Base-by-base conservation (phyloP, 345 rosid species). In the Eucalyptus sp. region DNA sequence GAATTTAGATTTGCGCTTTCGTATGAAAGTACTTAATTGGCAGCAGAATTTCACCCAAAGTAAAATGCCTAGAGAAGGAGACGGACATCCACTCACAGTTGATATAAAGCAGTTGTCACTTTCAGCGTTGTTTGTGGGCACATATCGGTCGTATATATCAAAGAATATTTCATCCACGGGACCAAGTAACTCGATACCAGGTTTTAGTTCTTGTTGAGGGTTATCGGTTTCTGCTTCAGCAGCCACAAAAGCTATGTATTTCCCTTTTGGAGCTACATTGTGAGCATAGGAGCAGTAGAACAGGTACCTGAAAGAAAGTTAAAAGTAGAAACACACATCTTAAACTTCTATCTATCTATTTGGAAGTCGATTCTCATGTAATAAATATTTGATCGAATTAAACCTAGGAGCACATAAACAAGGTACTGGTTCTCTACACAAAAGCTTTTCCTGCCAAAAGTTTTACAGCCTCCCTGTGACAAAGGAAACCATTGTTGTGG, bases 241-340 rank as follows among this genome's bases (percentile, higher is more conserved):
- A 48, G 98, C 92, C 90, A 98, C 97, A 52, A 97, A 97, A 87
- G 99, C 99, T 31, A 98, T 98, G 94, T 90, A 98, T 90, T 96
- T 96, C 41, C 98, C 99, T 91, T 95, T 94, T 50, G 98, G 95
- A 37, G 99, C 98, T 71, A 98, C 98, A 89, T 96, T 98, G 93
- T 98, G 99, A 50, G 99, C 92, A 91, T 96, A 98, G 29, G 99
- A 98, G 91, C 98, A 98, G 68, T 99, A 97, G 91, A 98, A 98
- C 54, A 98, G 95, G 93, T 97, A 97, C 99, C 98, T 96, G 93
- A 84, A 87, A 79, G 80, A 86, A 58, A 27, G 51, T 33, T 37
- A 17, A 24, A 10, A 89, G 83, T 60, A 33, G 29, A 41, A 79
- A 25, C 44, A 27, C 25, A 25, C 20, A 58, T 33, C 29, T 48